Evolutionary conservation across 805 yeast species (phyloP).

Genomic region (Saturnispora sanitii): DNA sequence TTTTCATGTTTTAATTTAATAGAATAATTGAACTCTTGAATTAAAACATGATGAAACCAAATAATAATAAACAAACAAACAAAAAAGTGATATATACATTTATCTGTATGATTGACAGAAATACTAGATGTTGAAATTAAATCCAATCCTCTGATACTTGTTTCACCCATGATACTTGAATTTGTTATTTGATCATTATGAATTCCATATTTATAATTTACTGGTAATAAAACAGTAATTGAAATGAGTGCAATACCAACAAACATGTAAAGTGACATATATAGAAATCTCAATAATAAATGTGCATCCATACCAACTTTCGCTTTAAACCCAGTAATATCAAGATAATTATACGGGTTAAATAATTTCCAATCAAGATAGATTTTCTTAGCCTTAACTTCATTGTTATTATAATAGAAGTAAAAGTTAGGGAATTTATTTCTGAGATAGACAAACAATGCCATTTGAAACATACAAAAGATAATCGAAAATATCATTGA

Average conservation of each 20-base stretch:
- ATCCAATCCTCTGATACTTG: constrained; percentile 34
- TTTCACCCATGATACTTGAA: neutral
- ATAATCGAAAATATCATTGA: constrained; percentile 45
- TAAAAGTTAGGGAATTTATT: constrained; percentile 33
- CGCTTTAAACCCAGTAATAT: constrained; percentile 32
- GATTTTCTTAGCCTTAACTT: neutral
- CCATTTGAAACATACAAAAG: constrained; percentile 44
- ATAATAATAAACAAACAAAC: constrained; percentile 45
- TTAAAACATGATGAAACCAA: constrained; percentile 46
- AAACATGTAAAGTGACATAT: constrained; percentile 42
- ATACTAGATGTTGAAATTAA: constrained; percentile 63
- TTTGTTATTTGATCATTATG: neutral
- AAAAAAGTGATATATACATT: constrained; percentile 54
- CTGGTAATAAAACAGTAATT: constrained; percentile 52
- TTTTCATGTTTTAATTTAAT: constrained; percentile 39
- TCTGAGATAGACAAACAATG: constrained; percentile 32
- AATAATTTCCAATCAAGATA: constrained; percentile 21
- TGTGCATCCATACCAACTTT: constrained; percentile 65
- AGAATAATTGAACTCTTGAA: constrained; percentile 45
- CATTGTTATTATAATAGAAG: constrained; percentile 38
- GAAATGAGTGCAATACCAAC: constrained; percentile 34
- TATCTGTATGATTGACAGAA: constrained; percentile 37
- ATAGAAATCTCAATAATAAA: constrained; percentile 55
- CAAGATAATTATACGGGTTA: constrained; percentile 14
- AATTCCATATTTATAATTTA: constrained; percentile 41